Conservation (phyloP, 306 rosid genomes). For the Gillenia trifoliata region DNA sequence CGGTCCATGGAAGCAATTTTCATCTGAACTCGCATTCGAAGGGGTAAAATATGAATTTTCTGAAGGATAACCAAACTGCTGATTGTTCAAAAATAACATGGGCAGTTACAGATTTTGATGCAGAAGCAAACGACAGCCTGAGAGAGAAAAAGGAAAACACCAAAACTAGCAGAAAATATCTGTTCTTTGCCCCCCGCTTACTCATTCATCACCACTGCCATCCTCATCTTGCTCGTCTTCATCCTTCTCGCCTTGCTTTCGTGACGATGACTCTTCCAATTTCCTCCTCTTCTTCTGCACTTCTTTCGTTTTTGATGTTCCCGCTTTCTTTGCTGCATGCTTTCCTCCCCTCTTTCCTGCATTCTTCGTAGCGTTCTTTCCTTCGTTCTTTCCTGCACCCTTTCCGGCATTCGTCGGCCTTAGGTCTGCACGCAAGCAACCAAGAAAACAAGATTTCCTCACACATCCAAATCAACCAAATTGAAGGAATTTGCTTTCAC, state of each 20-base stretch:
- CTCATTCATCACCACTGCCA: conserved; percentile 3
- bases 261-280: not conserved
- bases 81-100: not conserved
- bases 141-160: too few species aligned
- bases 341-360: conserved; percentile 3
- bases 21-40: too few species aligned
- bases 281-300: not conserved
- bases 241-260: not conserved
- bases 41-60: not conserved
- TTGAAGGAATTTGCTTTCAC: not conserved
- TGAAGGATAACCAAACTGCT: not conserved
- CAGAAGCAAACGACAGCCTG: not conserved
- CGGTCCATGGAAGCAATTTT: too few species aligned
- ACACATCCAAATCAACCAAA: not conserved
- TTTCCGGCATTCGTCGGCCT: conserved; percentile 10
- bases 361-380: not conserved
- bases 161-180: not conserved
- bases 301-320: conserved; percentile 20
- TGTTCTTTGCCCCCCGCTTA: not conserved
- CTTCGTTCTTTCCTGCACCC: not conserved
- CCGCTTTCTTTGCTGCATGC: conserved; percentile 66
- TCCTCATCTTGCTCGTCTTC: not conserved
- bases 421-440: not conserved
- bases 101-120: not conserved
- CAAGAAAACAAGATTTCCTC: conserved; percentile 5